Base-by-base conservation (phyloP, 495 filamentous ascomycete species). In the Penicillium taxi region DNA sequence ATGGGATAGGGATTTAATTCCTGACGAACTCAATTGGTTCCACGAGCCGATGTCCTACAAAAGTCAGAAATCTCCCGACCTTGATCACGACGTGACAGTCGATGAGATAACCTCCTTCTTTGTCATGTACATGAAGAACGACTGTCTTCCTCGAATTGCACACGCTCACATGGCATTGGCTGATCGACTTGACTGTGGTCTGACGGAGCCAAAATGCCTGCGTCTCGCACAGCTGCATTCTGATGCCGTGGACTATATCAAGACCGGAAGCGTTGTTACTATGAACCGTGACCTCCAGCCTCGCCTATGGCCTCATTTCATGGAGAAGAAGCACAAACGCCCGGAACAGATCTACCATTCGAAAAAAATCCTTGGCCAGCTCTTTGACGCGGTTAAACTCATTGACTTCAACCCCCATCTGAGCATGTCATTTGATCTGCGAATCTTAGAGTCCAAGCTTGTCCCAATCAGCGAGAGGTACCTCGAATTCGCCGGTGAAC, bases 121-220 rank as follows among this genome's bases (percentile, higher is more conserved):
- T 50, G 84, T 95, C 6, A 74, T 68, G 0, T 95, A 90, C 52
- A 95, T 99, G 79, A 94, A 93, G 58, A 86, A 94, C 45, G 85
- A 96, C 55, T 72, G 71, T 17, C 70, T 98, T 12, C 76, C 77
- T 4, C 66, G 61, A 22, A 94, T 98, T 46, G 91, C 91, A 1
- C 77, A 78, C 47, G 78, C 88, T 0, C 91, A 96, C 63, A 63
- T 91, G 30, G 89, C 84, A 9, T 77, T 72, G 52, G 80, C 85
- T 1, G 93, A 98, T 55, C 51, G 34, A 6, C 61, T 73, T 8
- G 50, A 53, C 0, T 56, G 70, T 1, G 84, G 88, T 6, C 78
- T 86, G 0, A 80, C 80, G 45, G 69, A 80, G 37, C 44, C 64
- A 0, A 81, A 77, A 41, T 96, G 88, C 70, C 58, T 91, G 1